Base-by-base conservation (phyloP, 495 filamentous ascomycete species). In the Astrothelium macrocarpum region DNA sequence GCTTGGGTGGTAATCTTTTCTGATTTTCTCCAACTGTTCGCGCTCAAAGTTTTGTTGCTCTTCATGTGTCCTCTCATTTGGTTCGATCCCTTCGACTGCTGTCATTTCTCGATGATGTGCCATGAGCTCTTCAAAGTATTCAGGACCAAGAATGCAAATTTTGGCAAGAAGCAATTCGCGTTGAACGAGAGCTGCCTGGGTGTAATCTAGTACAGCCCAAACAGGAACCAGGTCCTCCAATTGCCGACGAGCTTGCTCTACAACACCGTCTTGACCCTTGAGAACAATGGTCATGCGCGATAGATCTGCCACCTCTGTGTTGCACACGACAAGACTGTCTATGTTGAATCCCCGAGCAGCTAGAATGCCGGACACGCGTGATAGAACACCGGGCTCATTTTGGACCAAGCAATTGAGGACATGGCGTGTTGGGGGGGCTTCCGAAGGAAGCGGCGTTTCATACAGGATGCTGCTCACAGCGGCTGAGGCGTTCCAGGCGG, bases 241-340 rank as follows among this genome's bases (percentile, higher is more conserved):
- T 79, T 98, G 94, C 62, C 94, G 83, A 45, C 94, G 87, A 53
- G 94, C 94, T 78, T 98, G 94, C 81, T 98, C 94, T 18, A 98
- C 92, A 25, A 98, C 94, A 58, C 92, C 94, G 70, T 97, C 92
- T 76, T 96, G 93, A 42, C 94, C 94, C 63, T 89, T 88, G 46
- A 98, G 81, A 62, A 98, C 94, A 67, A 98, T 98, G 43, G 94
- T 97, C 94, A 98, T 98, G 69, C 94, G 91, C 25, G 90, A 95
- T 32, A 98, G 78, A 70, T 98, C 93, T 68, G 90, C 90, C n/a
- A 98, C 93, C 77, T 97, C 94, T 49, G 94, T 98, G 74, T 89
- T 91, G 79, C 94, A 97, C 43, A 98, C 94, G 59, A 98, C 94
- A 63, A 98, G 80, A 62, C 89, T 93, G 83, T 98, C 94, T 73